A percentile compares a stretch with the other conserved stretches of the same genome.
phyloP scores from a whole-genome alignment of 2,329 filamentous ascomycete species.

The Cercospora nicotianae region DNA sequence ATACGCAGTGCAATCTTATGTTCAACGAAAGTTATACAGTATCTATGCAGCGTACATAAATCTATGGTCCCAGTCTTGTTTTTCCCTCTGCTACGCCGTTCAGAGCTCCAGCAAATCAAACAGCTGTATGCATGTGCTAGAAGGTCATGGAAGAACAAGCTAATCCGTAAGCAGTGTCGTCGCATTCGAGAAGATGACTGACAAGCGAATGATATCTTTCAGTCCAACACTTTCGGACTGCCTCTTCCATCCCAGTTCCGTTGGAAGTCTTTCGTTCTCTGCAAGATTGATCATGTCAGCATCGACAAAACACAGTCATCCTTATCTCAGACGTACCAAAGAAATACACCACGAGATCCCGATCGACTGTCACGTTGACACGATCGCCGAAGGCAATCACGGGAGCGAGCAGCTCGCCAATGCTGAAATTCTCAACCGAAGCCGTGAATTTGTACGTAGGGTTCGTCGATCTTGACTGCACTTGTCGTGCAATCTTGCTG shows the following conservation, averaged over 20 bases:
- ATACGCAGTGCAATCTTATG: background rate
- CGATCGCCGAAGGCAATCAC: constrained; percentile 54
- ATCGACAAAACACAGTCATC: background rate
- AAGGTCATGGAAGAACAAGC: background rate
- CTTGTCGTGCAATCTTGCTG: constrained; percentile 48
- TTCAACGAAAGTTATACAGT: background rate
- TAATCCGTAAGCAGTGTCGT: constrained; percentile 18
- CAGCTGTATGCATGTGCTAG: background rate
- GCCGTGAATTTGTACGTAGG: constrained; percentile 51
- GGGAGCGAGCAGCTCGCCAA: constrained; percentile 54
- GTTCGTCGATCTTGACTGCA: constrained; percentile 50
- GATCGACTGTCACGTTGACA: constrained; percentile 42
- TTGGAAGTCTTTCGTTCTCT: constrained; percentile 49
- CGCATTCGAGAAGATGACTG: constrained; percentile 19
- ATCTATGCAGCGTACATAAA: too few relatives aligned
- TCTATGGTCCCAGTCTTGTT: background rate
- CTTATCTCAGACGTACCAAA: constrained; percentile 42
- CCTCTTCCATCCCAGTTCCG: constrained; percentile 45
- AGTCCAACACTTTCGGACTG: constrained; percentile 25
- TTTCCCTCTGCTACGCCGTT: background rate
- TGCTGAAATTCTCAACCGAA: constrained; percentile 47
- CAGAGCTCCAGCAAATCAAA: background rate
- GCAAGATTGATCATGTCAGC: background rate
- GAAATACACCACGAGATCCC: constrained; percentile 48
- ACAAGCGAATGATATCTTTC: constrained; percentile 18